Conservation (phyloP, 2,329 filamentous ascomycete species). For the Colletotrichum tabaci region DNA sequence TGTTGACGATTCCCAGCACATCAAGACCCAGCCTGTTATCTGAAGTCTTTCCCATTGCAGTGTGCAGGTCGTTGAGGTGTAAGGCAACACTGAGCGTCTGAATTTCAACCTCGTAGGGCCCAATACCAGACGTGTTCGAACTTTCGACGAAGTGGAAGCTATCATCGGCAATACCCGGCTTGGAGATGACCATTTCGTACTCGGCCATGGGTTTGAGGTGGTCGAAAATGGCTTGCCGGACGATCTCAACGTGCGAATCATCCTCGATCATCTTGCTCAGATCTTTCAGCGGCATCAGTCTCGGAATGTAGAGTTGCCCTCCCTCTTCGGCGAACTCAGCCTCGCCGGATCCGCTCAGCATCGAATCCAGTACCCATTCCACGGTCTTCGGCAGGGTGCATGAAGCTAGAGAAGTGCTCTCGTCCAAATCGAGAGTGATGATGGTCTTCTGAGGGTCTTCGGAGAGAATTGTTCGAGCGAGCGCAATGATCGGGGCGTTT, state of each 20-base stretch:
- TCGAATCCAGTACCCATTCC: slow-evolving; percentile 44
- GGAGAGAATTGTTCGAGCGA: slow-evolving; percentile 64
- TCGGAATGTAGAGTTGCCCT: slow-evolving; percentile 59
- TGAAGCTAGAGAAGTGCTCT: slow-evolving; percentile 42
- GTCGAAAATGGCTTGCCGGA: slow-evolving; percentile 5
- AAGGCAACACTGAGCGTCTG: slow-evolving; percentile 55
- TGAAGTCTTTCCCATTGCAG: slow-evolving; percentile 50
- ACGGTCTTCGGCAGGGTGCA: slow-evolving; percentile 48
- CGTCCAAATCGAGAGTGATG: slow-evolving; percentile 59
- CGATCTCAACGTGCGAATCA: not conserved
- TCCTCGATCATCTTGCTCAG: slow-evolving; percentile 64
- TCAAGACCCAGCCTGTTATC: slow-evolving; percentile 58
- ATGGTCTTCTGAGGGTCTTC: slow-evolving; percentile 62
- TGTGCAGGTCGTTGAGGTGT: slow-evolving; percentile 55
- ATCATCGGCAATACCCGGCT: slow-evolving; percentile 48
- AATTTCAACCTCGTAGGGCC: slow-evolving; percentile 57
- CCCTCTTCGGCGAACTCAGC: slow-evolving; percentile 60
- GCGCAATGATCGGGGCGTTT: slow-evolving; percentile 59
- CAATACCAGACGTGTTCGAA: slow-evolving; percentile 44
- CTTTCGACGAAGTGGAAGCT: slow-evolving; percentile 45
- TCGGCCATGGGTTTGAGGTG: not conserved
- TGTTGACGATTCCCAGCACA: slow-evolving; percentile 54
- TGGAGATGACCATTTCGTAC: slow-evolving; percentile 46
- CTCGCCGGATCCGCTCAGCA: slow-evolving; percentile 49
- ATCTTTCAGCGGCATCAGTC: slow-evolving; percentile 56